These are phyloP conservation scores for Aspergillus homomorphus DNA, from an alignment of 495 filamentous ascomycete species.

Conservation along the genomic window DNA sequence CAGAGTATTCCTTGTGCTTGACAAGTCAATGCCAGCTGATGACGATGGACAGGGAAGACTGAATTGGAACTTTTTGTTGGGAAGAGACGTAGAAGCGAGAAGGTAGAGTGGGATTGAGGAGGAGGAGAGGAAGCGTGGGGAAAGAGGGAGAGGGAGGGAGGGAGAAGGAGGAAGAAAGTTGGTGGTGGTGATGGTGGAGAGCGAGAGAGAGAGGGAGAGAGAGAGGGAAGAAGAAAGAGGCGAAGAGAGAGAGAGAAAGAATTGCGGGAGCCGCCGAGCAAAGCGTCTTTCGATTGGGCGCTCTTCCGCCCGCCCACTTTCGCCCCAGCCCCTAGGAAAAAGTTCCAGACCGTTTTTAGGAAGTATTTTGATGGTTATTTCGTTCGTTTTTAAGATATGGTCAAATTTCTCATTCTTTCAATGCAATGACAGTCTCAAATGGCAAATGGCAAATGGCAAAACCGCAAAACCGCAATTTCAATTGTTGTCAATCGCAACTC, in stretches of 20 bases:
- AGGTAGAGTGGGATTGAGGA: conserved; percentile 21
- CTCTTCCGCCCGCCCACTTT: neutral
- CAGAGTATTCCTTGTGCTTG: conserved; percentile 33
- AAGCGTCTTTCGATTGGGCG: neutral
- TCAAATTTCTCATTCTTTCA: too few relatives aligned
- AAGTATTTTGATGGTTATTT: too few relatives aligned
- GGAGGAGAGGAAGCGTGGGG: conserved; percentile 14
- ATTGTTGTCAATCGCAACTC: too few relatives aligned
- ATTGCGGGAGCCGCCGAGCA: conserved; percentile 26
- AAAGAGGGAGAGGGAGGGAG: conserved; percentile 24
- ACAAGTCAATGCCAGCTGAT: conserved; percentile 56
- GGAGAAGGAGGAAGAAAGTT: conserved; percentile 10
- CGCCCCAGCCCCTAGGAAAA: too few relatives aligned
- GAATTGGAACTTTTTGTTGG: conserved; percentile 12
- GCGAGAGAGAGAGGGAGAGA: conserved; percentile 14
- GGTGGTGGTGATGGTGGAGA: conserved; percentile 20
- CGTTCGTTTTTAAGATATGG: too few relatives aligned
- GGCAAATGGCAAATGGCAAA: too few relatives aligned
- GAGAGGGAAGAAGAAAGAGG: conserved; percentile 23
- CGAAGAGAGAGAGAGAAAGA: conserved; percentile 25
- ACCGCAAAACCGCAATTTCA: too few relatives aligned
- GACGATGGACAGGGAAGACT: conserved; percentile 27
- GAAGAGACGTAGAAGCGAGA: conserved; percentile 23
- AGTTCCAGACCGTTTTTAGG: too few relatives aligned
- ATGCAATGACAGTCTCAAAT: too few relatives aligned